Conservation (phyloP, 768 basidiomycete genomes). For the Hygrophorus pudorinus region DNA sequence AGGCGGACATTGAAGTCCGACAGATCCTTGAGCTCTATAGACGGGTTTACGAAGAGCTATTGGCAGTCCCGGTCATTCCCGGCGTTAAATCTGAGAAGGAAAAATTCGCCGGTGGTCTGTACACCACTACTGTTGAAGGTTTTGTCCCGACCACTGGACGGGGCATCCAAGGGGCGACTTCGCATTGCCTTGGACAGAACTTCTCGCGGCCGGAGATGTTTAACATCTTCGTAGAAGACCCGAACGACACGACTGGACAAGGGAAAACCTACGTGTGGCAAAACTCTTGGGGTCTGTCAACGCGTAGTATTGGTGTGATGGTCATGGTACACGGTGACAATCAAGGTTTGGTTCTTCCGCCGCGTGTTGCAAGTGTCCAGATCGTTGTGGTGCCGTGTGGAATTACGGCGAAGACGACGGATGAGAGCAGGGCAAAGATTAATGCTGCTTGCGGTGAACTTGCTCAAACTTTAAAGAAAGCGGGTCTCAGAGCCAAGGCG, state of each 20-base stretch:
- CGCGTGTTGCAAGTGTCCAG: constrained; percentile 89
- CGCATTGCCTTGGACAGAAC: constrained; percentile 97
- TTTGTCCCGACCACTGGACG: constrained; percentile 96
- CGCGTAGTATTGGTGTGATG: constrained; percentile 96
- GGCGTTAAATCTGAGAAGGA: constrained; percentile 99
- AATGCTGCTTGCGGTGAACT: constrained; percentile 72
- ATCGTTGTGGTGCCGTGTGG: constrained; percentile 90
- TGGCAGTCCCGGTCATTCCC: constrained; percentile 94
- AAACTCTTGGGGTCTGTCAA: constrained; percentile 97
- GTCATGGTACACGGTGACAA: constrained; percentile 99
- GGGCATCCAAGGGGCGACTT: constrained; percentile 96
- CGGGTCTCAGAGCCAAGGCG: constrained; percentile 74
- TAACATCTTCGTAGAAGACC: constrained; percentile 94
- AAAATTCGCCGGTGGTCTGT: constrained; percentile 96
- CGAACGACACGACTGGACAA: constrained; percentile 56
- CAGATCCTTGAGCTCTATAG: constrained; percentile 95
- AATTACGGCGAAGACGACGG: constrained; percentile 75
- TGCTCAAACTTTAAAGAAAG: constrained; percentile 59
- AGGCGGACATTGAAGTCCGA: constrained; percentile 86
- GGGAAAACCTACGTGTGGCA: constrained; percentile 88
- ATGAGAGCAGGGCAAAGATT: constrained; percentile 58
- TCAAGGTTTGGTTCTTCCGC: constrained; percentile 94
- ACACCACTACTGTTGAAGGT: constrained; percentile 97
- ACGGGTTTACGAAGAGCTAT: constrained; percentile 90
- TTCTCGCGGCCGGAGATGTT: constrained; percentile 97